A percentile compares a stretch with the other conserved stretches of the same genome.
Conservation (phyloP, 1,284 basidiomycete genomes). For the Coniferiporia sulphurascens region DNA sequence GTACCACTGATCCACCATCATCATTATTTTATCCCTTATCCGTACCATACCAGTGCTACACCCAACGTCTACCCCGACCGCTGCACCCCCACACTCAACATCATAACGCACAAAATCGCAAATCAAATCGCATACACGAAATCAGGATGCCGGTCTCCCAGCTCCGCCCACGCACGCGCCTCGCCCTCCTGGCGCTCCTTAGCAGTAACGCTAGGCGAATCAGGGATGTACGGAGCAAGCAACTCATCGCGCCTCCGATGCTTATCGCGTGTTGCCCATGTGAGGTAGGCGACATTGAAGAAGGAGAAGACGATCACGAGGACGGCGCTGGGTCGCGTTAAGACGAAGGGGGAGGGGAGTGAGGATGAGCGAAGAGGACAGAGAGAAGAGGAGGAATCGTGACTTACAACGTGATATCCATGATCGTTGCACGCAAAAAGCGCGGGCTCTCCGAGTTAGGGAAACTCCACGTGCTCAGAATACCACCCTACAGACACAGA, state of each 20-base stretch:
- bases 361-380: too few species aligned
- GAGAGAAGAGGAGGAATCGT: too few species aligned
- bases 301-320: slow-evolving; percentile 26
- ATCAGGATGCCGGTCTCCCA: slow-evolving; percentile 36
- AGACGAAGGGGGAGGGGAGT: background rate
- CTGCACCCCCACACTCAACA: background rate
- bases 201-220: slow-evolving; percentile 15
- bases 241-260: slow-evolving; percentile 25
- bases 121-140: slow-evolving; percentile 22
- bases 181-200: slow-evolving; percentile 21
- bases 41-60: too few species aligned
- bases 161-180: slow-evolving; percentile 31
- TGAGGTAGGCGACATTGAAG: slow-evolving; percentile 28
- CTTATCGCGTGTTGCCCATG: slow-evolving; percentile 27
- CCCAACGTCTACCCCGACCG: background rate
- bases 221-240: slow-evolving; percentile 30
- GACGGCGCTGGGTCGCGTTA: slow-evolving; percentile 22
- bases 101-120: background rate
- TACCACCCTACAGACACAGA: slow-evolving; percentile 30
- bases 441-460: slow-evolving; percentile 34
- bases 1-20: too few species aligned
- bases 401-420: slow-evolving; percentile 33
- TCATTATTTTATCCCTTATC: too few species aligned
- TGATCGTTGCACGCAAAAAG: slow-evolving; percentile 33
- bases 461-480: slow-evolving; percentile 36